phyloP scores from a whole-genome alignment of 495 filamentous ascomycete species.

The Hypomontagnella submonticulosa region DNA sequence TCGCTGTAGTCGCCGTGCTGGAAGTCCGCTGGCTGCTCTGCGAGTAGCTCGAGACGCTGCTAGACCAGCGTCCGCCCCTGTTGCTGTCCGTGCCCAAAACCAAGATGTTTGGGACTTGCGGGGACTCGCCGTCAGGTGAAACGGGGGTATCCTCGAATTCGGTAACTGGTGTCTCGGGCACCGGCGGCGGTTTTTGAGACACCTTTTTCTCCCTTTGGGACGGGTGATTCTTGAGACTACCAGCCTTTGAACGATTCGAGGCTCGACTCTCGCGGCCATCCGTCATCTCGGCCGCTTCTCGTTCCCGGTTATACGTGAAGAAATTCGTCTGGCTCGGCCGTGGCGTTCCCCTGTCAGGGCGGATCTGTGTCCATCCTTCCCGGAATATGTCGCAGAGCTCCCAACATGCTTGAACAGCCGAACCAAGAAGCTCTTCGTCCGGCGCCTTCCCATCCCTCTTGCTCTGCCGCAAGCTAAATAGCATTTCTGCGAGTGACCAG shows the following conservation, averaged over 20 bases:
- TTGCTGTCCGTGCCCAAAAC: constrained; percentile 75
- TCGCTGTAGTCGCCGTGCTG: constrained; percentile 78
- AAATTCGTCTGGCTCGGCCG: constrained; percentile 82
- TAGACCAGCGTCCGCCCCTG: constrained; percentile 73
- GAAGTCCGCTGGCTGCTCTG: constrained; percentile 76
- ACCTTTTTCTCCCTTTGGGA: constrained; percentile 37
- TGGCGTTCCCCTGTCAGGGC: constrained; percentile 87
- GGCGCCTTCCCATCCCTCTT: constrained; percentile 75
- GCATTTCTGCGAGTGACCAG: constrained; percentile 92
- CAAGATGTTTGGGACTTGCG: constrained; percentile 81
- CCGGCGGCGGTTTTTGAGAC: constrained; percentile 47
- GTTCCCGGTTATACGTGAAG: constrained; percentile 49
- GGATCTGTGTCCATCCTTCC: constrained; percentile 90
- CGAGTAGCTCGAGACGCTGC: constrained; percentile 78
- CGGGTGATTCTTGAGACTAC: constrained; percentile 54
- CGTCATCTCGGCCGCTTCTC: constrained; percentile 35
- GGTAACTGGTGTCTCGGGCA: constrained; percentile 89
- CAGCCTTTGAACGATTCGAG: constrained; percentile 60
- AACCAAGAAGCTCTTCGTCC: constrained; percentile 85
- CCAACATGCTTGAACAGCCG: constrained; percentile 93
- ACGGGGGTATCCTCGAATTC: constrained; percentile 90
- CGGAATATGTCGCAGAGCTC: constrained; percentile 94
- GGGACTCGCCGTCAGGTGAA: constrained; percentile 76
- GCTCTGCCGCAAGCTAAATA: constrained; percentile 90
- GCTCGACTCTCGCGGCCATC: constrained; percentile 47